Base-by-base conservation (phyloP, 306 rosid genomes). In the Gillenia trifoliata region DNA sequence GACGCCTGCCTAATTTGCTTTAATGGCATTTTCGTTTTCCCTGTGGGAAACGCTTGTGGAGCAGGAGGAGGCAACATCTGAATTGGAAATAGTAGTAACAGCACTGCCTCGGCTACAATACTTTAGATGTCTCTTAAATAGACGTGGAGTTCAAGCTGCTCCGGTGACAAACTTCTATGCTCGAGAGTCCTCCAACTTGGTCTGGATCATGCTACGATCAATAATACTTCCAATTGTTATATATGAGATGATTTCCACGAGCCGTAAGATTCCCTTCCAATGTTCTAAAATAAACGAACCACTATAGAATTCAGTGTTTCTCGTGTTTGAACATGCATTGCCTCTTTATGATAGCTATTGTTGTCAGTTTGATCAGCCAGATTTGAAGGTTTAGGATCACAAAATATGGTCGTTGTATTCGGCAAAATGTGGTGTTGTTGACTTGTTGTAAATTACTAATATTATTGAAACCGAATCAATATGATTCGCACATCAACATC, bases 201-300 rank as follows among this genome's bases (percentile, higher is more conserved):
- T 77, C 99, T 13, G 97, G 97, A 26, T 94, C 99, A 30, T 94
- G 99, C 82, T 92, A 86, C 72, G 91, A 71, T 11, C 99, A 92
- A 52, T 94, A 75, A 89, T 64, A 10, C 73, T 60, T 71, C 31
- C 55, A 47, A 47, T 34, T 40, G 6, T 65, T 56, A 68, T 59
- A 77, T 61, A n/a, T 8, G 28, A 17, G 75, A n/a, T 41, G 31
- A 54, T 38, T 64, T 50, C 61, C 61, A 26, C 23, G 15, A 13
- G 20, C 30, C 28, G 55, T 70, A 68, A 68, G 61, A 57, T 67
- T 36, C 49, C 40, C 47, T 8, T 68, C 40, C 47, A 66, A 29
- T 61, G 19, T 55, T 43, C 13, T 8, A 29, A 17, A 36, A 49
- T 57, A 71, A 71, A 57, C 26, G n/a, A 16, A 34, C 33, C 64